Base-by-base conservation (phyloP, 2,329 filamentous ascomycete genomes). In the Colletotrichum costaricense region DNA sequence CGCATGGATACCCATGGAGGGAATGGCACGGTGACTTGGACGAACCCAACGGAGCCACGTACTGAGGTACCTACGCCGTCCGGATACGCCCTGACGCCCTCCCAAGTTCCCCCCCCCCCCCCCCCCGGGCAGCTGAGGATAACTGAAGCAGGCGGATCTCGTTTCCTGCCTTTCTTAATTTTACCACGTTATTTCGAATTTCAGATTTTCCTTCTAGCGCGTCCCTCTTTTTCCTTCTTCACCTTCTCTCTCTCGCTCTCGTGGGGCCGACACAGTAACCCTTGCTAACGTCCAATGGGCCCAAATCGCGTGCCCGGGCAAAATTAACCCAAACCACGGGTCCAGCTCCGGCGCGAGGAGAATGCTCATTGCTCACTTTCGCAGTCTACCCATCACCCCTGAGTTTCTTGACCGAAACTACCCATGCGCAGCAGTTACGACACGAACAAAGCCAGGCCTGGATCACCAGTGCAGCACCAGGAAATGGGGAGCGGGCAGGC, bases 181-280 rank as follows among this genome's bases (percentile, higher is more conserved):
- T 73, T 73, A 70, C 66, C 66, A 65, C 26, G 60, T 64, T 69
- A 69, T 64, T 72, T 73, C 60, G 30, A 59, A 64, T 69, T 59
- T 57, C 46, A 26, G 49, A 35, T 33, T 42, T 59, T 62, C 46
- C 69, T 72, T 72, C 65, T 72, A 72, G 69, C 66, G 65, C 57
- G 49, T 57, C 54, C 69, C 66, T 72, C 65, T 69, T 69, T 69
- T 73, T 69, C n/a, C 70, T 73, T 69, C 56, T 57, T 73, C 70
- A 56, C 70, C 70, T 73, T 73, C 70, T 69, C 64, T 55, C n/a
- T 42, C 49, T 30, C 30, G 30, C 30, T 33, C 30, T n/a, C 19
- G 49, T 56, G 62, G 46, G 30, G 62, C 28, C 22, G 38, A 14
- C 24, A 30, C 22, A 42, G 22, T 9, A 60, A 16, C 22, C 12